Base-by-base conservation (phyloP, 805 yeast species). In the Sugiyamaella qingdaonensis region DNA sequence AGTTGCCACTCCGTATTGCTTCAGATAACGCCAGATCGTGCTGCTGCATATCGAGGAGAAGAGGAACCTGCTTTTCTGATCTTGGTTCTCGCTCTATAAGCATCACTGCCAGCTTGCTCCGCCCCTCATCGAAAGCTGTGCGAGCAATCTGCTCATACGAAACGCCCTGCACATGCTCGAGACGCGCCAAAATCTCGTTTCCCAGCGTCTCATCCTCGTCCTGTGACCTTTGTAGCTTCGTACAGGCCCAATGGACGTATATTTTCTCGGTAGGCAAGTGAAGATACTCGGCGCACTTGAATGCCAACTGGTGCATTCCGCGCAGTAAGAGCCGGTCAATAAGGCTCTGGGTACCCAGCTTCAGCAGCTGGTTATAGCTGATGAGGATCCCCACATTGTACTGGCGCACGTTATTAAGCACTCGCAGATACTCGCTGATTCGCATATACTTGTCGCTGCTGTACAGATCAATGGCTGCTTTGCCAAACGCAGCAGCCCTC, bases 401-500 rank as follows among this genome's bases (percentile, higher is more conserved):
- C 18, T 80, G 73, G 48, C 95, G 72, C 3, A 92, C 67, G 34
- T 82, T 80, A 62, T 91, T 92, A 51, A 90, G 71, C 1, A 89
- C 80, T 57, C 88, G 77, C 19, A 89, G 61, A 34, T 71, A 72
- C 60, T 84, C 77, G 56, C 91, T 75, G 2, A 81, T 78, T n/a
- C 74, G 73, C 2, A 88, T 79, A 61, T 85, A 88, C 45, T 74
- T 70, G 53, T 79, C 79, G 2, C 90, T 74, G 62, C 83, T 84
- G 60, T 76, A 80, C 5, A 19, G 18, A 8, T 78, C 80, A 43
- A 77, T 64, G 39, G 78, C 63, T 0, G 87, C 76, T 61, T 92
- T 94, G 0, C 97, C 99, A 69, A 91, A 88, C 0, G 87, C 74
- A 0, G 91, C 96, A 1, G 97, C 96, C 50, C 81, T 77, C 36